Percentiles rank a stretch among this genome's conserved stretches.
Conservation (phyloP, 768 basidiomycete species). For the Trametopsis cervina region DNA sequence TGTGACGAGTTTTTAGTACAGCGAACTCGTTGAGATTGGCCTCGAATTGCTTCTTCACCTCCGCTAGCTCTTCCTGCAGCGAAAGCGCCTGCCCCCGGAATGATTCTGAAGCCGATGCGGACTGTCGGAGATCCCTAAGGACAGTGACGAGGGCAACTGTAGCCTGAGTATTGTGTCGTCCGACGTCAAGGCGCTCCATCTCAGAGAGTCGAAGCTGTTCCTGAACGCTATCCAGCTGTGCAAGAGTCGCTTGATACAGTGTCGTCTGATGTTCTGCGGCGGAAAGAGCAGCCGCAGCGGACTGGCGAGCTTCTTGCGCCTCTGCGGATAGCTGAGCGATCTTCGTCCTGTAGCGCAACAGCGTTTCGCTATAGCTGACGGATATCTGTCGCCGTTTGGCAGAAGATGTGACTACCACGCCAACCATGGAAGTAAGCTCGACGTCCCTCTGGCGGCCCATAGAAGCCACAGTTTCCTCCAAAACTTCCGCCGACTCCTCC, state of each 20-base stretch:
- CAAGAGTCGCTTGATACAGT: neutral
- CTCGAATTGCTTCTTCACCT: conserved; percentile 14
- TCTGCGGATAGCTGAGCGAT: conserved; percentile 4
- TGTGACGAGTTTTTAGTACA: conserved; percentile 9
- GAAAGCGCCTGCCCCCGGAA: neutral
- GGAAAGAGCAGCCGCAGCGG: neutral
- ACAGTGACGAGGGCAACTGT: conserved; percentile 11
- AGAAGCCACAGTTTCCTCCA: conserved; percentile 24
- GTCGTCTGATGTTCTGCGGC: conserved; percentile 1
- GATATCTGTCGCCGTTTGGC: conserved; percentile 6
- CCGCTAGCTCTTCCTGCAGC: conserved; percentile 8
- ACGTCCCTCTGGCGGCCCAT: conserved; percentile 19
- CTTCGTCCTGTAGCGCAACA: neutral
- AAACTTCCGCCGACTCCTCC: conserved; percentile 54
- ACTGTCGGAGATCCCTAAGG: conserved; percentile 1
- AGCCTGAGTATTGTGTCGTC: conserved; percentile 4
- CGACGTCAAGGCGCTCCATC: neutral
- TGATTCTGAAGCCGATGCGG: conserved; percentile 4
- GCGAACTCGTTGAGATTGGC: conserved; percentile 14
- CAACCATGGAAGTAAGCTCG: conserved; percentile 22
- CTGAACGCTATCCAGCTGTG: neutral
- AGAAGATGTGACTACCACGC: conserved; percentile 14
- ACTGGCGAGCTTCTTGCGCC: conserved; percentile 12
- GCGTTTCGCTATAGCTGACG: neutral
- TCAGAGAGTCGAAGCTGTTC: conserved; percentile 2